Evolutionary conservation across 148 eudicot genomes (phyloP).

Genomic region (Rhododendron molle): DNA sequence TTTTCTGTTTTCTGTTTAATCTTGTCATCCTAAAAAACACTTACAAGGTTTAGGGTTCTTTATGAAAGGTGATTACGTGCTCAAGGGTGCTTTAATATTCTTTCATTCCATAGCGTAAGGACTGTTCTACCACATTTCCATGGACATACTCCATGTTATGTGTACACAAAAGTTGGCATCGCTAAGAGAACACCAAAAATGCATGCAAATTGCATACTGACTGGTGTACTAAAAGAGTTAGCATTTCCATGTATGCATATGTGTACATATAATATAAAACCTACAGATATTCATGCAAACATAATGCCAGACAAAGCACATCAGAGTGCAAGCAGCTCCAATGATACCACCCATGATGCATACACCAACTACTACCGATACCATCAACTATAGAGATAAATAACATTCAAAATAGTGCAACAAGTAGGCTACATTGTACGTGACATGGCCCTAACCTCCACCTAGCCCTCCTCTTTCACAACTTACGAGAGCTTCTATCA

Average conservation of each 20-base stretch:
- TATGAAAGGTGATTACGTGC: too few species aligned
- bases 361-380: background rate
- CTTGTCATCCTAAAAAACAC: too few species aligned
- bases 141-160: background rate
- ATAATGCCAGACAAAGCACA: background rate
- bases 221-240: background rate
- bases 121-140: background rate
- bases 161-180: background rate
- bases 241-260: background rate
- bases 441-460: background rate
- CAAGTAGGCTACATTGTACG: too few species aligned
- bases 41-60: too few species aligned
- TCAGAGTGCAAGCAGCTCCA: background rate
- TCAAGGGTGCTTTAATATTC: background rate
- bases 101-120: background rate
- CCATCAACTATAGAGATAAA: background rate
- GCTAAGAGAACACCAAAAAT: background rate
- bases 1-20: too few species aligned
- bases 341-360: background rate
- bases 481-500: background rate
- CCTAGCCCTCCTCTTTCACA: background rate
- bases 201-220: too few species aligned
- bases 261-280: background rate
- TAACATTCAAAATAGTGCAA: too few species aligned
- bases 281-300: background rate